Evolutionary conservation across 768 basidiomycete species (phyloP), one percentile per base, ranked within the genome.

Genomic region (Lactifluus piperatus): DNA sequence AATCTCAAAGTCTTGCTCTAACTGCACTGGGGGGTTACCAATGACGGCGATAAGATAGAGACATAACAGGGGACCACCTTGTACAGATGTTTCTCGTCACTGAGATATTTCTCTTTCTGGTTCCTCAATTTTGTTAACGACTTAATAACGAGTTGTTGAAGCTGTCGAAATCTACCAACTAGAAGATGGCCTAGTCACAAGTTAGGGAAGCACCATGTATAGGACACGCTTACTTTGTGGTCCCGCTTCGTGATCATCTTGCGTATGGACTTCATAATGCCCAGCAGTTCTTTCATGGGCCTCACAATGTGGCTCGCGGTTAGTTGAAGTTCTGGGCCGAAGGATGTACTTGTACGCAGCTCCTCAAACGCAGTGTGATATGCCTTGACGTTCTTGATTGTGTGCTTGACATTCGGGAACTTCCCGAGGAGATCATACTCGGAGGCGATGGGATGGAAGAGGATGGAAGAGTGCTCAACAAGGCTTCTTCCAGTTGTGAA

Each of bases 241-340:
- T 98, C 93, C 37, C 97, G 81, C 76, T 99, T 99, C 7, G 88
- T 91, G 67, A 97, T 91, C 18, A 83, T 92, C 79, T 98, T 99
- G 67, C 94, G 76, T 67, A 97, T 91, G 63, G 79, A 73, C 76
- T 95, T 98, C 74, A 94, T 76, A 59, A 97, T 77, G 0, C 80
- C 78, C 70, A 92, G 86, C 29, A 97, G 77, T 70, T 99, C 97
- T 74, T 91, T 98, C 48, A 85, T 79, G 9, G 97, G 97, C 0
- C 81, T 86, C 39, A 86, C 72, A 56, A 99, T 82, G 63, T 94
- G 79, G 62, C 83, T 86, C 62, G 94, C 87, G 68, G 98, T 94
- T 58, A 99, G 80, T 71, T 99, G 94, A 18, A 99, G 78, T 72
- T 99, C 97, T 5, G 97, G 97, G 10, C 80, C 73, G 49, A 97